Evolutionary conservation across 2,329 filamentous ascomycete genomes (phyloP).

Genomic region (Epichloe gansuensis): DNA sequence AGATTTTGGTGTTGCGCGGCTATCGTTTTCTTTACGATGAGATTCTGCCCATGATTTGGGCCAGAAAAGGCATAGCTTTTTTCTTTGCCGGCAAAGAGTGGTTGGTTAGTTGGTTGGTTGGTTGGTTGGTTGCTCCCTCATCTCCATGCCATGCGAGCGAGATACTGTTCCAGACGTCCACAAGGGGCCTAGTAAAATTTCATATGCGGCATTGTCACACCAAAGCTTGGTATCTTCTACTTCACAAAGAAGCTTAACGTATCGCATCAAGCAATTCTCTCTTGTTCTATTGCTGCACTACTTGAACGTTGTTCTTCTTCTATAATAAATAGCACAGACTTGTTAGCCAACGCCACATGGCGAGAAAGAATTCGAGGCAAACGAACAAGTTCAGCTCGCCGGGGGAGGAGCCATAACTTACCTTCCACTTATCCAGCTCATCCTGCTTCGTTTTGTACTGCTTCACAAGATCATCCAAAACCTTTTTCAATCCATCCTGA

Average conservation of each 20-base stretch:
- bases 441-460: slow-evolving; percentile 92
- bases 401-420: slow-evolving; percentile 28
- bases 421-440: slow-evolving; percentile 98
- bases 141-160: too few relatives aligned
- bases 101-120: neutral
- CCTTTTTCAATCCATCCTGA: slow-evolving; percentile 84
- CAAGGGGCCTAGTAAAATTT: too few relatives aligned
- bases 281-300: slow-evolving; percentile 57
- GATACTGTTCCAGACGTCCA: too few relatives aligned
- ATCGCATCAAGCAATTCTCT: slow-evolving; percentile 2
- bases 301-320: slow-evolving; percentile 85
- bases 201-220: too few relatives aligned
- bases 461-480: slow-evolving; percentile 87
- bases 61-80: neutral
- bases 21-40: neutral
- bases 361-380: neutral
- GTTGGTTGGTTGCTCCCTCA: too few relatives aligned
- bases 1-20: neutral
- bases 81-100: neutral
- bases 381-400: neutral
- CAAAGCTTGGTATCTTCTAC: neutral
- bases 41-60: neutral
- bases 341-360: neutral
- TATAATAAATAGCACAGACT: slow-evolving; percentile 22
- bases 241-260: neutral